Conservation (phyloP, 2,329 filamentous ascomycete genomes). For the Fusarium sp. region DNA sequence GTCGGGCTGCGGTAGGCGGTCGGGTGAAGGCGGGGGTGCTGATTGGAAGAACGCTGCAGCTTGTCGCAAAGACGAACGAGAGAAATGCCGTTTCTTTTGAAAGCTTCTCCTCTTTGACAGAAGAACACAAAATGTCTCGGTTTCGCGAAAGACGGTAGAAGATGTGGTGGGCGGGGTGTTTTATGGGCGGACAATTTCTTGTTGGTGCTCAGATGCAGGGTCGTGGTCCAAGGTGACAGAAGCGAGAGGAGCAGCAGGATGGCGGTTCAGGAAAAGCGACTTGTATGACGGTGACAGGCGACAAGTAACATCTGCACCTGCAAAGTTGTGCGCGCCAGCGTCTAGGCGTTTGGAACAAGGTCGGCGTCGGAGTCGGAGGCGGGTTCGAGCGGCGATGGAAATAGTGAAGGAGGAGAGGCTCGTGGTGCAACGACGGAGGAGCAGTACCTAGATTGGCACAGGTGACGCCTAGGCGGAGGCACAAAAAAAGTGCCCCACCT, state of each 20-base stretch:
- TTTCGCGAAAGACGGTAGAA: constrained; percentile 30
- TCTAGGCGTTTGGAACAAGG: constrained; percentile 42
- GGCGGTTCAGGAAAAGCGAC: constrained; percentile 40
- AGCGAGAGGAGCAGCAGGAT: constrained; percentile 30
- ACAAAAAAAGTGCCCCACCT: constrained; percentile 46
- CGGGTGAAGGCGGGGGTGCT: constrained; percentile 40
- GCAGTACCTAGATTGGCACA: constrained; percentile 45
- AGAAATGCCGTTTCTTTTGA: constrained; percentile 13
- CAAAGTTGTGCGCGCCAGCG: constrained; percentile 41
- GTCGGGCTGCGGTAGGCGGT: constrained; percentile 36
- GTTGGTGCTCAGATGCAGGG: constrained; percentile 41
- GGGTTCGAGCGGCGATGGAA: constrained; percentile 39
- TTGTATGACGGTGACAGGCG: constrained; percentile 42
- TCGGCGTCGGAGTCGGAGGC: constrained; percentile 28
- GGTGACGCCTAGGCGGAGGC: constrained; percentile 45
- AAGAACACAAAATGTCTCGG: constrained; percentile 28
- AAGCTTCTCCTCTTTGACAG: constrained; percentile 2
- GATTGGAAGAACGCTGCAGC: constrained; percentile 30
- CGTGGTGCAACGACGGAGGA: constrained; percentile 45
- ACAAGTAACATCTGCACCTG: constrained; percentile 43
- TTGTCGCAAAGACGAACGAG: constrained; percentile 15
- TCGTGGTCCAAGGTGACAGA: constrained; percentile 28
- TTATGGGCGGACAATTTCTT: constrained; percentile 41
- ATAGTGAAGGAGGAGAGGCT: constrained; percentile 43
- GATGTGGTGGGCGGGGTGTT: constrained; percentile 42